Evolutionary conservation across 2,329 filamentous ascomycete species (phyloP), one percentile per base, ranked within the genome.

Genomic region (Tolypocladium pustulatum): DNA sequence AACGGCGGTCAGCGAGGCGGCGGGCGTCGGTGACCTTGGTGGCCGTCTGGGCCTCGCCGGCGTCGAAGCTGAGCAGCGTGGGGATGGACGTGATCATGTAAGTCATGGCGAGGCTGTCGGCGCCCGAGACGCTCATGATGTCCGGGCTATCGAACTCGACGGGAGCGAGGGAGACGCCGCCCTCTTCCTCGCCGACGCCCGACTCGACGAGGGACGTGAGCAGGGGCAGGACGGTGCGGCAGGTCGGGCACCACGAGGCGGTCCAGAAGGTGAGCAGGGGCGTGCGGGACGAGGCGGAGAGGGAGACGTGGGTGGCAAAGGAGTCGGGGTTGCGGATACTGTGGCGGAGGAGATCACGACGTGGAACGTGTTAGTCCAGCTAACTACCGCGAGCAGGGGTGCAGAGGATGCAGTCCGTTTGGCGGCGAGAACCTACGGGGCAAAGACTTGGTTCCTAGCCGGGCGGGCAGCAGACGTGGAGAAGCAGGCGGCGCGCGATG

Each of bases 181-280:
- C 82, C 66, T 83, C 77, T 0, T 70, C 72, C 69, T 84, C 80
- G 59, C 82, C 82, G 3, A 80, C 73, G 55, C 80, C 79, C 3
- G 73, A 73, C 64, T 76, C 73, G 53, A 86, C 68, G 37, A 85
- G 73, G 13, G 75, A 71, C 15, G 67, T 67, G 7, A 85, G 56
- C 13, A 83, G 68, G 4, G 82, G 82, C 5, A 72, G 71, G 30
- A 85, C 74, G 37, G 70, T 67, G 53, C 73, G 75, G 68, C 83
- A 85, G 20, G 81, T 79, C 5, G 76, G 70, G 67, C 83, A 85
- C 72, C 78, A 85, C 9, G 80, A 80, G 0, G 82, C 76, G 0
- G 81, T 83, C 83, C 82, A 86, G 46, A 85, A 72, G 1, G 82
- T 84, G 58, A 86, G 66, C n/a, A 85, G 77, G 2, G 83, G 82